A percentile compares a stretch with the other conserved stretches of the same genome.
Evolutionary conservation across 495 filamentous ascomycete species (phyloP).

Genomic region (Penicillium alfredii): DNA sequence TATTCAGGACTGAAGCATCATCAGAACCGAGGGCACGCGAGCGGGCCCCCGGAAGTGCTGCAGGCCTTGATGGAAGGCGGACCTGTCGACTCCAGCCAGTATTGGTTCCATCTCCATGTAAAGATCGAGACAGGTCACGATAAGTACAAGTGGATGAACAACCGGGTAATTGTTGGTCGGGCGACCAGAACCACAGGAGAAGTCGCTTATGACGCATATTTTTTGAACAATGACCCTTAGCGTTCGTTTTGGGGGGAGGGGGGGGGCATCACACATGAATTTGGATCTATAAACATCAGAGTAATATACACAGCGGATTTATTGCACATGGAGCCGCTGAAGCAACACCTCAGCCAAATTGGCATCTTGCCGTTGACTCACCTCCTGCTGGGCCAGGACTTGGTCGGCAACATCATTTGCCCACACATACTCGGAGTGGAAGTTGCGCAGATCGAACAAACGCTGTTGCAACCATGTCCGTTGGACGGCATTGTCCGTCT

Average conservation of each 20-base stretch:
- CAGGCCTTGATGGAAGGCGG: slow-evolving; percentile 26
- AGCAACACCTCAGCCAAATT: slow-evolving; percentile 33
- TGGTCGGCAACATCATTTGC: slow-evolving; percentile 31
- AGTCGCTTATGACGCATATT: slow-evolving; percentile 30
- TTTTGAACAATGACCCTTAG: slow-evolving; percentile 20
- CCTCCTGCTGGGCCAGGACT: slow-evolving; percentile 28
- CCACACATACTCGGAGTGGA: slow-evolving; percentile 32
- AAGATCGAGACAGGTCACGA: slow-evolving; percentile 29
- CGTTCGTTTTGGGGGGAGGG: not conserved
- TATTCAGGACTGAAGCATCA: too few species aligned
- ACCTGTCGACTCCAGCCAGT: slow-evolving; percentile 21
- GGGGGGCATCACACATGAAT: not conserved
- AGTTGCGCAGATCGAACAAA: slow-evolving; percentile 27
- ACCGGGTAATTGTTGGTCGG: slow-evolving; percentile 27
- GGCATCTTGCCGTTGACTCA: slow-evolving; percentile 20
- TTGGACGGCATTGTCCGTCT: slow-evolving; percentile 33
- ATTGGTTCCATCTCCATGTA: slow-evolving; percentile 31
- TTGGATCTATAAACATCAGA: slow-evolving; percentile 14
- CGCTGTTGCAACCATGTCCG: slow-evolving; percentile 36
- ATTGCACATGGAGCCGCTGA: slow-evolving; percentile 18
- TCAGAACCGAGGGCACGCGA: slow-evolving; percentile 24
- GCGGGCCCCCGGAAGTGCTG: slow-evolving; percentile 26
- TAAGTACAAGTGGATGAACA: slow-evolving; percentile 31
- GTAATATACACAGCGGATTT: not conserved
- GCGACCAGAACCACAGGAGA: slow-evolving; percentile 24